A percentile compares a stretch with the other conserved stretches of the same genome.
These are phyloP conservation scores for Cucurbitaria berberidis DNA, from an alignment of 2,329 filamentous ascomycete genomes.

Conservation along the genomic window DNA sequence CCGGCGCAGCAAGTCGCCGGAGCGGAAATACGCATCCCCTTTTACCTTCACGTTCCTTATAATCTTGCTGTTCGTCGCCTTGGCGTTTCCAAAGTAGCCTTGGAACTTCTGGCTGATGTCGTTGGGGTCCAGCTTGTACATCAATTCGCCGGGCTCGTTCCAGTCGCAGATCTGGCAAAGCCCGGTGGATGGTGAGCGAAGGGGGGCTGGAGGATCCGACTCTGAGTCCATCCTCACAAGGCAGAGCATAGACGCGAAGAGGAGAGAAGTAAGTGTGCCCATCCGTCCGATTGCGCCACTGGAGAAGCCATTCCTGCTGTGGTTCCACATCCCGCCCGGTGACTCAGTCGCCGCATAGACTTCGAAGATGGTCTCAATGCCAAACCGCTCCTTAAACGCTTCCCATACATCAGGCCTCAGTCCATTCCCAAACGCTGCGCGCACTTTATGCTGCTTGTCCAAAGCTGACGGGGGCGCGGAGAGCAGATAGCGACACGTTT, in stretches of 20 bases:
- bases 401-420: slow-evolving; percentile 52
- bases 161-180: slow-evolving; percentile 68
- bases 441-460: slow-evolving; percentile 43
- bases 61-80: slow-evolving; percentile 43
- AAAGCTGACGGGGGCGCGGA: slow-evolving; percentile 38
- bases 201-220: slow-evolving; percentile 63
- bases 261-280: slow-evolving; percentile 63
- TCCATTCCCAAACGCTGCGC: slow-evolving; percentile 49
- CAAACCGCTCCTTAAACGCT: slow-evolving; percentile 49
- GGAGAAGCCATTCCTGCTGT: slow-evolving; percentile 61
- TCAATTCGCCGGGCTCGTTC: slow-evolving; percentile 72
- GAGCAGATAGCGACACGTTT: slow-evolving; percentile 49
- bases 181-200: slow-evolving; percentile 68
- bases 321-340: slow-evolving; percentile 64
- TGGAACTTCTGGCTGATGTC: slow-evolving; percentile 60
- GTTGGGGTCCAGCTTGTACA: slow-evolving; percentile 51
- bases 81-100: slow-evolving; percentile 66
- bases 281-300: slow-evolving; percentile 73
- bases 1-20: slow-evolving; percentile 43
- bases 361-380: slow-evolving; percentile 46
- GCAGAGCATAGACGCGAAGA: slow-evolving; percentile 60
- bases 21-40: slow-evolving; percentile 48
- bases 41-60: slow-evolving; percentile 42
- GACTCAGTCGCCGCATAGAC: slow-evolving; percentile 57
- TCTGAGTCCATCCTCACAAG: slow-evolving; percentile 72